Conservation (phyloP, 768 basidiomycete species). For the Aureoboletus auriporus region DNA sequence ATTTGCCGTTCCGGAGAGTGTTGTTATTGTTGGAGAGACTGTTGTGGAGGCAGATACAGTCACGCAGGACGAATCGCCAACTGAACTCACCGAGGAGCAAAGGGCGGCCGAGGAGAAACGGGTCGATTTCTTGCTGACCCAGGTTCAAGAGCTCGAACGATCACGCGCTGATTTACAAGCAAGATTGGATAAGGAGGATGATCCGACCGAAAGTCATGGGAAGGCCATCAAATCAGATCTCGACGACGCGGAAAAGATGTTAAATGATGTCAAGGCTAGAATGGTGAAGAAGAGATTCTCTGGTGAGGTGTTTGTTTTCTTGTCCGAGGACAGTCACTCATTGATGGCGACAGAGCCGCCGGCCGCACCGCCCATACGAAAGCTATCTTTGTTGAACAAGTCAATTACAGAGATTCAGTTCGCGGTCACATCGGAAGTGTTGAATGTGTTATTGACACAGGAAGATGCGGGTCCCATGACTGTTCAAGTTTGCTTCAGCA, state of each 20-base stretch:
- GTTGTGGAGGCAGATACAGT: conserved; percentile 6
- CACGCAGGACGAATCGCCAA: conserved; percentile 16
- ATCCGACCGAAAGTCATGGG: background rate
- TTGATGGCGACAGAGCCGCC: conserved; percentile 8
- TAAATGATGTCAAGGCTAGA: conserved; percentile 10
- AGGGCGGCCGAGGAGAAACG: conserved; percentile 20
- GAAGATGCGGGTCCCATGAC: conserved; percentile 18
- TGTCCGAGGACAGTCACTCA: conserved; percentile 1
- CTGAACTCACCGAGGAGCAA: conserved; percentile 20
- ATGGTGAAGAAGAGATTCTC: conserved; percentile 19
- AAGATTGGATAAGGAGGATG: conserved; percentile 3
- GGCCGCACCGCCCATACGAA: background rate
- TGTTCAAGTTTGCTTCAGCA: conserved; percentile 13
- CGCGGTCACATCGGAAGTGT: conserved; percentile 4
- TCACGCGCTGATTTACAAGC: background rate
- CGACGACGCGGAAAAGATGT: conserved; percentile 10
- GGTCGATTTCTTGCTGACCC: conserved; percentile 12
- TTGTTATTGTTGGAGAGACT: conserved; percentile 3
- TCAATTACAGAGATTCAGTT: background rate
- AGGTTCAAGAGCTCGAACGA: conserved; percentile 15
- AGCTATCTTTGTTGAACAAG: conserved; percentile 3
- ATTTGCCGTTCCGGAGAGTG: conserved; percentile 2
- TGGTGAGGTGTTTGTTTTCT: conserved; percentile 4
- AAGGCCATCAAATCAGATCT: conserved; percentile 14
- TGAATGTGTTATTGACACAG: conserved; percentile 6